Evolutionary conservation across 192 early-diverging fungal species (phyloP).

Genomic region (Physocladia obscura): DNA sequence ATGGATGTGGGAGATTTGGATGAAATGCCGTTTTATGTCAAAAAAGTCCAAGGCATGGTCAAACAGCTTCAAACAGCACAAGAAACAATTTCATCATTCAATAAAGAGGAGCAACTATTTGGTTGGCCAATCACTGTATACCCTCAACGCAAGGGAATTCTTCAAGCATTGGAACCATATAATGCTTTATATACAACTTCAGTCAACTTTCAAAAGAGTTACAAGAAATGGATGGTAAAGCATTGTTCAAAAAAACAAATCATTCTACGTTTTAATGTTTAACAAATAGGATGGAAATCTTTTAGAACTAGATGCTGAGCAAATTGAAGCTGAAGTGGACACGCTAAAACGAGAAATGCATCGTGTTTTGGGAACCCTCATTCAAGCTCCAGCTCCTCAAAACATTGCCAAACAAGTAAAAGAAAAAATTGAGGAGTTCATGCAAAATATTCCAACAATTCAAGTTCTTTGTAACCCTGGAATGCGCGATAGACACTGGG

Average conservation of each 20-base stretch:
- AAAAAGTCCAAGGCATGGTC: conserved; percentile 58
- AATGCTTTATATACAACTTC: conserved; percentile 63
- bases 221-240: conserved; percentile 60
- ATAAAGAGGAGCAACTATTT: conserved; percentile 65
- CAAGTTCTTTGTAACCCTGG: conserved; percentile 64
- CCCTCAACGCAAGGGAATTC: conserved; percentile 57
- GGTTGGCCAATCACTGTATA: conserved; percentile 61
- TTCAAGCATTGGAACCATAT: conserved; percentile 56
- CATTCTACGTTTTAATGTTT: not conserved
- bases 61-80: conserved; percentile 55
- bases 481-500: conserved; percentile 62
- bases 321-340: conserved; percentile 58
- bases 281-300: conserved; percentile 49
- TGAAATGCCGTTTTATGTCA: conserved; percentile 69
- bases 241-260: not conserved
- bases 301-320: conserved; percentile 59
- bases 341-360: conserved; percentile 62
- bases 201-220: conserved; percentile 61
- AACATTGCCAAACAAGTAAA: conserved; percentile 61
- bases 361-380: conserved; percentile 51
- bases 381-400: conserved; percentile 55
- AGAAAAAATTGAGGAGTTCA: conserved; percentile 67
- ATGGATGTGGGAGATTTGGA: conserved; percentile 64
- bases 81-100: conserved; percentile 62
- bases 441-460: conserved; percentile 59